Conservation (phyloP, 345 rosid genomes). For the Corymbia maculata region DNA sequence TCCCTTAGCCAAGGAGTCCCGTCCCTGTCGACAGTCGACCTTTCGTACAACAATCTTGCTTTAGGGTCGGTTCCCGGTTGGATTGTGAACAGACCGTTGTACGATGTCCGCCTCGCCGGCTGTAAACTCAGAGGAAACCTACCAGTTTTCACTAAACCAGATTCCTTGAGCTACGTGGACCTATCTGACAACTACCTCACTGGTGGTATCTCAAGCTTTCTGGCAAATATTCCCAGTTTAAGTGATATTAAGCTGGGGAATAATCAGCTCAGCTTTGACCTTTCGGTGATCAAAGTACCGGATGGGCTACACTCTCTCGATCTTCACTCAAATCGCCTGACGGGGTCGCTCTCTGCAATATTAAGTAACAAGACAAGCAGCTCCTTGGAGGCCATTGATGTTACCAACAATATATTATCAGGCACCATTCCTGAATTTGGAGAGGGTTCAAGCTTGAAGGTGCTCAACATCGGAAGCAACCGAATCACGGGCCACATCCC, state of each 20-base stretch:
- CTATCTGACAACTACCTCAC: constrained; percentile 61
- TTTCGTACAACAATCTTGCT: constrained; percentile 71
- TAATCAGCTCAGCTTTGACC: constrained; percentile 63
- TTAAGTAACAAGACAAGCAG: constrained; percentile 64
- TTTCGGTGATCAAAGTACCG: constrained; percentile 47
- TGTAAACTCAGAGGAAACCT: constrained; percentile 62
- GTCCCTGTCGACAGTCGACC: constrained; percentile 62
- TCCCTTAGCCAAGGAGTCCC: constrained; percentile 46
- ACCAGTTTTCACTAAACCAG: constrained; percentile 55
- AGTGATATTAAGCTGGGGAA: constrained; percentile 61
- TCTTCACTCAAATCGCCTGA: constrained; percentile 58
- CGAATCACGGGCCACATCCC: constrained; percentile 68
- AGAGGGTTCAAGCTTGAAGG: constrained; percentile 55
- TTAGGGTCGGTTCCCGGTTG: constrained; percentile 67
- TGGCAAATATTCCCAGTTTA: constrained; percentile 48
- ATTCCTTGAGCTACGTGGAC: constrained; percentile 55
- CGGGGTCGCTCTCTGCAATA: constrained; percentile 58
- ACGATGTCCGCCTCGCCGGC: constrained; percentile 73
- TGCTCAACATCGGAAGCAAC: constrained; percentile 69
- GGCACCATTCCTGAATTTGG: constrained; percentile 58
- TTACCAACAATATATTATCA: constrained; percentile 56
- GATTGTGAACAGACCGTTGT: constrained; percentile 47
- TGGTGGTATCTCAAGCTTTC: constrained; percentile 46
- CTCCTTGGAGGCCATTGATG: constrained; percentile 57
- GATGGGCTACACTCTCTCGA: constrained; percentile 47